Evolutionary conservation across 2,329 filamentous ascomycete genomes (phyloP).

Genomic region (Stachybotrys elegans): DNA sequence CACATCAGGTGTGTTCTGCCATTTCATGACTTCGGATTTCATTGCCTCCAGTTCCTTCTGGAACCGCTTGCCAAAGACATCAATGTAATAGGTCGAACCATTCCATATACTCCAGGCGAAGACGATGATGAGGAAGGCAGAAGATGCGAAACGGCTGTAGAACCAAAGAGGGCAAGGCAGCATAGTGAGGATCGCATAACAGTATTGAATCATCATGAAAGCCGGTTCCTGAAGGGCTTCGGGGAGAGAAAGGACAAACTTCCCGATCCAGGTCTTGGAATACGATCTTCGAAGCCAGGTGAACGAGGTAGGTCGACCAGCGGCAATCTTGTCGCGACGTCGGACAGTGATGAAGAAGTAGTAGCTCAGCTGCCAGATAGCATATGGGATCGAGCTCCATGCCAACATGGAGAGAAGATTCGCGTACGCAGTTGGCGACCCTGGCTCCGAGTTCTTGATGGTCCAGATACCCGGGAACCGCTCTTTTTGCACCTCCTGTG

Average conservation of each 20-base stretch:
- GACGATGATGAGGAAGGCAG: slow-evolving; percentile 70
- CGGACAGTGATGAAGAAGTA: slow-evolving; percentile 95
- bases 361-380: slow-evolving; percentile 87
- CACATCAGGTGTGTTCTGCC: slow-evolving; percentile 62
- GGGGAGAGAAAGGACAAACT: slow-evolving; percentile 75
- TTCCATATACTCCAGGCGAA: slow-evolving; percentile 97
- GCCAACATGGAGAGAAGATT: slow-evolving; percentile 78
- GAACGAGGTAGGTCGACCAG: slow-evolving; percentile 91
- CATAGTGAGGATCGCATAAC: slow-evolving; percentile 88
- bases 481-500: slow-evolving; percentile 56
- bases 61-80: slow-evolving; percentile 94
- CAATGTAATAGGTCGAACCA: slow-evolving; percentile 95
- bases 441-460: slow-evolving; percentile 65
- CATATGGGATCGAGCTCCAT: slow-evolving; percentile 92
- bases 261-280: slow-evolving; percentile 82
- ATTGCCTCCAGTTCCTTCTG: slow-evolving; percentile 92
- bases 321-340: slow-evolving; percentile 91
- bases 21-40: slow-evolving; percentile 82
- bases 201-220: slow-evolving; percentile 96
- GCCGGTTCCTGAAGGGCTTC: slow-evolving; percentile 72
- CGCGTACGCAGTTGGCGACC: slow-evolving; percentile 74
- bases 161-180: slow-evolving; percentile 94
- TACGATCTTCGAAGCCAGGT: slow-evolving; percentile 95
- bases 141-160: slow-evolving; percentile 75
- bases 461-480: slow-evolving; percentile 82